Evolutionary conservation across 345 rosid genomes (phyloP), one percentile per base, ranked within the genome.

Genomic region (Hibiscus mutabilis): DNA sequence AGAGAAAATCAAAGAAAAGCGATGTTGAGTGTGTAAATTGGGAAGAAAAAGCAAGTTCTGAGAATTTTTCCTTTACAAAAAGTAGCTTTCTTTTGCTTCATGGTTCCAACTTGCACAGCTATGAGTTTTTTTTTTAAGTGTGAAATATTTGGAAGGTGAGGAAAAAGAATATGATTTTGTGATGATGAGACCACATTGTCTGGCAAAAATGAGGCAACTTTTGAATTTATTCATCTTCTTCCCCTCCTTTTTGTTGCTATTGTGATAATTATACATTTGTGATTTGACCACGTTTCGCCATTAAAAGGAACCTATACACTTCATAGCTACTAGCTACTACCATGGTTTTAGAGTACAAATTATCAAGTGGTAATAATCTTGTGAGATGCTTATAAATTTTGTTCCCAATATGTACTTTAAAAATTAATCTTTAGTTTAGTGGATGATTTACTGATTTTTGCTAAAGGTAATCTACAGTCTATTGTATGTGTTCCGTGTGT

Each of bases 141-240:
- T 25, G 29, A 25, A 29, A 29, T 29, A 29, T 29, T 29, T 29
- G 33, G 4, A 29, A 29, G 33, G 33, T 29, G 33, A 5, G 33
- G 33, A 4, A 29, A 25, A 29, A n/a, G 60, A 69, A 73, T 60
- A 53, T 60, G 73, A 66, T 76, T 79, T 79, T 73, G 52, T 56
- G 66, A 73, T 65, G 75, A 76, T 76, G 72, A 76, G 70, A 70
- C 66, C 80, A 66, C 70, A 46, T 63, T 68, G 29, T 46, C 2
- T 47, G 69, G 31, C 65, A 44, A 70, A 70, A 46, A 46, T 24
- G 9, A 49, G 9, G 58, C 24, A 42, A 21, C 13, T 47, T 47
- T 66, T 51, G 40, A n/a, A 67, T 46, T 27, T 47, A 42, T 21
- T 47, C 22, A 19, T 51, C 42, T 33, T 65, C 18, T 2, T 31